Percentiles rank a stretch among this genome's conserved stretches.
phyloP scores from a whole-genome alignment of 1,284 basidiomycete species.

The Irpex sp. region DNA sequence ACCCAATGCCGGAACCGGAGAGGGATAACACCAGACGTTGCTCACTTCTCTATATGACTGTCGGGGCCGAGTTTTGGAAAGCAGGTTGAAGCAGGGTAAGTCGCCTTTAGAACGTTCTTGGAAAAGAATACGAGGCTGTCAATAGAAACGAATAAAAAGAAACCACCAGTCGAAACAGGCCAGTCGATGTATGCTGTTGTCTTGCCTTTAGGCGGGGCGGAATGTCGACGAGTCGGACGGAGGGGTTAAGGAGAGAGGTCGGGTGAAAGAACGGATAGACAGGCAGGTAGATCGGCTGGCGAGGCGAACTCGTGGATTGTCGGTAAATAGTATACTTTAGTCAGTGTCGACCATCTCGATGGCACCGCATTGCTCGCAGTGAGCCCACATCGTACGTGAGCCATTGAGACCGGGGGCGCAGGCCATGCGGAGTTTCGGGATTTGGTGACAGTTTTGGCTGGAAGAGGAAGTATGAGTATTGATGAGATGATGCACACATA shows the following conservation, averaged over 20 bases:
- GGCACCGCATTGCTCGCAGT: constrained; percentile 82
- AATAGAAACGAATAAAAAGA: not conserved
- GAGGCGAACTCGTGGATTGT: not conserved
- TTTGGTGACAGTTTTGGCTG: constrained; percentile 69
- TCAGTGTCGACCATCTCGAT: constrained; percentile 82
- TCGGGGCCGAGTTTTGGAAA: not conserved
- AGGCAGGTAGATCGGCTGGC: not conserved
- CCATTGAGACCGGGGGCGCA: constrained; percentile 33
- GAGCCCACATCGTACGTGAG: constrained; percentile 72
- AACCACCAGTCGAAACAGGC: not conserved
- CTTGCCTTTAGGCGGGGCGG: not conserved
- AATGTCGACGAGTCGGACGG: not conserved
- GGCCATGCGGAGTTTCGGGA: constrained; percentile 52
- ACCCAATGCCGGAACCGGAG: not conserved
- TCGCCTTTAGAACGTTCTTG: not conserved
- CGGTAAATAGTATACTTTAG: constrained; percentile 25
- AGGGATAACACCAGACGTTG: not conserved
- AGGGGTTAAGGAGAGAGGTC: not conserved
- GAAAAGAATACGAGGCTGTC: not conserved
- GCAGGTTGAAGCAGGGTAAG: not conserved
- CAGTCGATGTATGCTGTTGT: not conserved
- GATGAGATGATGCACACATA: constrained; percentile 3
- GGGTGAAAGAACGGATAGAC: not conserved
- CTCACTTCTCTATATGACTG: not conserved
- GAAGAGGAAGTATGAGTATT: constrained; percentile 18